A percentile compares a stretch with the other conserved stretches of the same genome.
Evolutionary conservation across 2,329 filamentous ascomycete species (phyloP).

Genomic region (Clathrospora elynae): DNA sequence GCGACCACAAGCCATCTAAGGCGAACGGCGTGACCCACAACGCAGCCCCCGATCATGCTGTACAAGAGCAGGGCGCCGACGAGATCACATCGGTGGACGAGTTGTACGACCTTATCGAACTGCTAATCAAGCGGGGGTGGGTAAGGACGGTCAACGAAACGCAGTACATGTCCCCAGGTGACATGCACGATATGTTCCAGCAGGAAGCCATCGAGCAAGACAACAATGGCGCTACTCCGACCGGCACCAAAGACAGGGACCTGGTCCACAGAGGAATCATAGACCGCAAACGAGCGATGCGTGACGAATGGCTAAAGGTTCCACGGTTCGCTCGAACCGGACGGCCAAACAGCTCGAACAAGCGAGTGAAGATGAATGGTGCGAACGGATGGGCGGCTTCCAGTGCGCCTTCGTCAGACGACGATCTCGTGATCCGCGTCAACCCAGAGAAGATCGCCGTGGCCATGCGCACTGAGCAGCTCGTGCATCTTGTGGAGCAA

Average conservation of each 20-base stretch:
- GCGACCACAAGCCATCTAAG: conserved; percentile 14
- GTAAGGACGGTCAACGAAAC: conserved; percentile 64
- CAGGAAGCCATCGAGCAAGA: conserved; percentile 63
- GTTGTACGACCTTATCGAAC: conserved; percentile 52
- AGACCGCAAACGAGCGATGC: conserved; percentile 60
- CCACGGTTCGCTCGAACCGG: conserved; percentile 30
- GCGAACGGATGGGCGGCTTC: conserved; percentile 19
- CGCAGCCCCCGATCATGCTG: conserved; percentile 9
- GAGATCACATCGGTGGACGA: conserved; percentile 48
- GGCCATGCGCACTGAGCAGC: conserved; percentile 76
- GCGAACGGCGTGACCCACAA: conserved; percentile 16
- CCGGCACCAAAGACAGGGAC: conserved; percentile 68
- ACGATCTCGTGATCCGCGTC: conserved; percentile 73
- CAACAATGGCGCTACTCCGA: conserved; percentile 58
- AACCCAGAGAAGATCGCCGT: conserved; percentile 87
- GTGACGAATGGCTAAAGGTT: conserved; percentile 47
- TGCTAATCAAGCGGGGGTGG: conserved; percentile 67
- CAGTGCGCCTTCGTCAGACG: conserved; percentile 53
- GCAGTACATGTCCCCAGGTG: conserved; percentile 62
- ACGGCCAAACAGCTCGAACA: conserved; percentile 33
- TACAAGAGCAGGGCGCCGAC: conserved; percentile 25
- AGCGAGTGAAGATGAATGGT: conserved; percentile 41
- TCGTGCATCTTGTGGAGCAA: conserved; percentile 73
- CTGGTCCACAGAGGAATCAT: conserved; percentile 65
- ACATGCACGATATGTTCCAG: conserved; percentile 62